Base-by-base conservation (phyloP, 2,329 filamentous ascomycete genomes). In the Gremmenia infestans region DNA sequence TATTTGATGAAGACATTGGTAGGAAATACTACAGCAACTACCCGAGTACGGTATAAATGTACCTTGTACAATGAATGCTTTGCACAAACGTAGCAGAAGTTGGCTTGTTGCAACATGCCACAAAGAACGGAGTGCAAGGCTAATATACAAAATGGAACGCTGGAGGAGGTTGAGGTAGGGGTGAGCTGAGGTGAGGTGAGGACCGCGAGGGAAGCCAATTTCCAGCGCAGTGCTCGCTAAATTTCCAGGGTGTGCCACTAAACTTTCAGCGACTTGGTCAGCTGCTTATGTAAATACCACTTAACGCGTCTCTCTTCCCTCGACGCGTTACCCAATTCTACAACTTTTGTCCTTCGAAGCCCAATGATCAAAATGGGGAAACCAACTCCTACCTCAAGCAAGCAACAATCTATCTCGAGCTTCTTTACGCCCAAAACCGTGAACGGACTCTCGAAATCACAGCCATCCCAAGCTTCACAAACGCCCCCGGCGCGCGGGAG, bases 351-450 rank as follows among this genome's bases (percentile, higher is more conserved):
- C 5, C 42, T 45, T 11, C 42, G 19, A 19, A 45, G 42, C n/a
- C 12, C 19, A 47, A 15, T 4, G 15, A 39, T 19, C 35, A 63
- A 57, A 42, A 68, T 69, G 66, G 57, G 45, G 14, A 68, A 67
- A 49, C 50, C 63, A 28, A 59, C 47, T 54, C 60, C 39, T 64
- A 67, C 63, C 53, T 57, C 39, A 65, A 66, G 55, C 2, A 89
- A 87, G 65, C 90, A 97, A 68, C 82, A 87, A 63, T 89, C 90
- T 0, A 86, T 97, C 59, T 94, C 90, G 3, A 92, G 85, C 68
- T 96, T 96, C 73, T 96, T 96, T 70, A 81, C 84, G 0, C 83
- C 83, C 14, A 86, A 81, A 56, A 74, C 81, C 14, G 55, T 48
- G 6, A 57, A 54, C 69, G 76, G 74, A 55, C 64, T 75, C 49